Evolutionary conservation across 1,284 basidiomycete species (phyloP), one percentile per base, ranked within the genome.

Genomic region (Sparassis latifolia): DNA sequence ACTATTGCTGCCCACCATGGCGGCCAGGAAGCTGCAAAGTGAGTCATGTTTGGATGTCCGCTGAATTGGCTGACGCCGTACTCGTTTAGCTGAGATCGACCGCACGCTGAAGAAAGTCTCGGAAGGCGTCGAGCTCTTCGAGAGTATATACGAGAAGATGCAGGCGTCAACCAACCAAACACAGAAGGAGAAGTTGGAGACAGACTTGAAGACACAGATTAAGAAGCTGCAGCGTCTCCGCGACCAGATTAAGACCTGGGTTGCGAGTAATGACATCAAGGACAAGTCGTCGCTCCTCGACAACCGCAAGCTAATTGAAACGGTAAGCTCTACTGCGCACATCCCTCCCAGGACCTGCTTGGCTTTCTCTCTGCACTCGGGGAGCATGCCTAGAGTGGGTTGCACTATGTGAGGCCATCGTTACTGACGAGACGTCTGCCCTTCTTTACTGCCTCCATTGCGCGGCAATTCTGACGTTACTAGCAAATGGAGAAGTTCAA

Each of bases 401-500:
- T 20, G 20, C 20, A 20, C 20, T 9, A 38, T 38, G 35, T 38
- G 35, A 38, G n/a, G 35, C n/a, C n/a, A 38, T 38, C n/a, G n/a
- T 38, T 9, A 38, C 35, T 38, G 35, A 38, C 35, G 35, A 9
- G 7, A n/a, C 35, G 35, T 38, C 9, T 38, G 35, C n/a, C 35
- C 35, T 7, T 7, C 35, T n/a, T 38, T 38, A 38, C n/a, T 7
- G 35, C 35, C n/a, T 49, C 41, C 49, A 29, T 33, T 47, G 50
- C 49, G 49, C 20, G 20, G 20, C 20, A 20, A 20, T 20, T 20
- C 20, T 20, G 20, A 20, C 53, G 52, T 54, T 45, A 42, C 45
- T 49, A 98, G 95, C 97, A 99, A 97, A 99, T 99, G 97, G 97
- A 99, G 75, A 93, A 92, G 66, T 99, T 99, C 82, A 99, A 99